Conservation (phyloP, 345 rosid genomes). For the Abelmoschus esculentus region DNA sequence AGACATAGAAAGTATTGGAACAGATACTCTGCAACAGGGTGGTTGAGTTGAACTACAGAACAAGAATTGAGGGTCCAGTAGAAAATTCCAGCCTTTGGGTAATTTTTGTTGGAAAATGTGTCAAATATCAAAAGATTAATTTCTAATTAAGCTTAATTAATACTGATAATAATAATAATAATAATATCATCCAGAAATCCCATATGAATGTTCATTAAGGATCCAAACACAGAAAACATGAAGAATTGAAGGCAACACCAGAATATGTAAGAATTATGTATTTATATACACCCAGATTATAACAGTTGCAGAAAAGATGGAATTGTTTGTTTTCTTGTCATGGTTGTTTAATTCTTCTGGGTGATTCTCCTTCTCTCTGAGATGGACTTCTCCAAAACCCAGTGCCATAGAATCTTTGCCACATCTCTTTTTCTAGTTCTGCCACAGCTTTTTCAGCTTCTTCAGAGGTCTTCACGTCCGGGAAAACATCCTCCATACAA, state of each 20-base stretch:
- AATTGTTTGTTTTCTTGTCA: neutral
- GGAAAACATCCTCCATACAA: conserved; percentile 14
- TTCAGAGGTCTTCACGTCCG: neutral
- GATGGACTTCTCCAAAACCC: conserved; percentile 81
- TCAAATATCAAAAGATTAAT: too few relatives aligned
- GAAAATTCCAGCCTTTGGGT: too few relatives aligned
- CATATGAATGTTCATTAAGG: too few relatives aligned
- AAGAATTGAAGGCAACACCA: neutral
- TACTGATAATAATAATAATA: too few relatives aligned
- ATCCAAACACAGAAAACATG: neutral
- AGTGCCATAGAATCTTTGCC: conserved; percentile 47
- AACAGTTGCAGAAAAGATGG: neutral
- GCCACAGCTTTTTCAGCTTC: conserved; percentile 26
- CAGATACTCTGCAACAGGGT: neutral
- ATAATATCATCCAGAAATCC: too few relatives aligned
- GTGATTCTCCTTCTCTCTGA: conserved; percentile 29
- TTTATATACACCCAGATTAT: too few relatives aligned
- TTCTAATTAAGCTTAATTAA: too few relatives aligned
- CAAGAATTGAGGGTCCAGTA: too few relatives aligned
- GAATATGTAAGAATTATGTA: too few relatives aligned
- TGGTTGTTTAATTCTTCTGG: neutral
- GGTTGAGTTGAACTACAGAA: too few relatives aligned
- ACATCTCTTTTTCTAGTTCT: conserved; percentile 48
- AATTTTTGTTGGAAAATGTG: neutral
- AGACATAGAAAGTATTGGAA: neutral